phyloP scores from a whole-genome alignment of 73 alveolate species.

The Tetrahymena borealis region DNA sequence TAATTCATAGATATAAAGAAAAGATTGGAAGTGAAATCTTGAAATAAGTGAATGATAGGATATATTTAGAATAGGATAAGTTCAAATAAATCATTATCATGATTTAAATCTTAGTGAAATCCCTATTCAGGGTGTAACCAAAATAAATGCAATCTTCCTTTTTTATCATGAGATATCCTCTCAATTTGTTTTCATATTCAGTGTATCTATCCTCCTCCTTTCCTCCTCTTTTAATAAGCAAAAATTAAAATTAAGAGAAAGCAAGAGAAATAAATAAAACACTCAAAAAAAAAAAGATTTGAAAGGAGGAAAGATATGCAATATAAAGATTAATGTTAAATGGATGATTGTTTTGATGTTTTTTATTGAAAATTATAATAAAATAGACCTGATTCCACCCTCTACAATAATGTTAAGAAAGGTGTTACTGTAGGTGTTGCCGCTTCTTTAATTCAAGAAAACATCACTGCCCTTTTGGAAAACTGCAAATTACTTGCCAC shows the following conservation, averaged over 20 bases:
- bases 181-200: neutral
- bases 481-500: constrained; percentile 35
- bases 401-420: constrained; percentile 9
- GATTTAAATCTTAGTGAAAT: neutral
- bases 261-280: constrained; percentile 9
- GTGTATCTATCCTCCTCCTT: neutral
- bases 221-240: neutral
- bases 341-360: neutral
- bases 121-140: neutral
- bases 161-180: neutral
- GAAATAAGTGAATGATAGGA: neutral
- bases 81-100: neutral
- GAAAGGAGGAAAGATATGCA: constrained; percentile 22
- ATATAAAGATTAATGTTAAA: neutral
- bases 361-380: neutral
- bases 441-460: constrained; percentile 15
- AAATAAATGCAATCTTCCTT: neutral
- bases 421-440: constrained; percentile 29
- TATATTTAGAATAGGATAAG: neutral
- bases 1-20: neutral
- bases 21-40: neutral
- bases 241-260: neutral
- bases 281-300: neutral
- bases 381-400: neutral
- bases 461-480: neutral